phyloP scores from a whole-genome alignment of 2,329 filamentous ascomycete genomes.

The Ceratocystis albifundus region DNA sequence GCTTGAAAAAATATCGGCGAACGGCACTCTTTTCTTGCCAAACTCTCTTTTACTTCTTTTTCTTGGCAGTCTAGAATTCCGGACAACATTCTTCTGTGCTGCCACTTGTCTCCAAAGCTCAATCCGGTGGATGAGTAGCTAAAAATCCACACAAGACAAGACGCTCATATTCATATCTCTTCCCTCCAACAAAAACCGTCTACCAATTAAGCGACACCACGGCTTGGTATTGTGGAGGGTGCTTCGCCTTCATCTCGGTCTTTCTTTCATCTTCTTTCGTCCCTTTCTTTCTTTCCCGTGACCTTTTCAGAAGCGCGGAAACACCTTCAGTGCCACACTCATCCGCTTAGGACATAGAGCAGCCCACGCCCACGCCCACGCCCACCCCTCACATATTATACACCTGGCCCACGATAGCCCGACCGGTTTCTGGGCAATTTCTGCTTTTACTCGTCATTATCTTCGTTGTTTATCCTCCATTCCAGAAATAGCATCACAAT shows the following conservation, averaged over 20 bases:
- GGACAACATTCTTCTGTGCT: neutral
- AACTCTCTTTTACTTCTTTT: neutral
- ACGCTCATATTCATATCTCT: neutral
- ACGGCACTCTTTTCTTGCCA: neutral
- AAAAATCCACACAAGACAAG: neutral
- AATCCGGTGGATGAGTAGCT: neutral
- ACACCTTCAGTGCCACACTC: no score
- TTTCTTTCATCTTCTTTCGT: no score
- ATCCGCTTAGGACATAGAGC: no score
- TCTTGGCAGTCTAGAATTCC: neutral
- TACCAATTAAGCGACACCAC: no score
- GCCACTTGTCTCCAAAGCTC: slow-evolving; percentile 9
- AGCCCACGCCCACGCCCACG: no score
- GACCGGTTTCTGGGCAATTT: neutral
- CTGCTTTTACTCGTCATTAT: neutral
- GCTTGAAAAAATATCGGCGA: neutral
- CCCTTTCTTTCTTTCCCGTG: no score
- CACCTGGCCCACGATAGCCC: no score
- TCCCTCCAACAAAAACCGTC: neutral
- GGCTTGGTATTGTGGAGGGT: no score
- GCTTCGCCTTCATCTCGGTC: no score
- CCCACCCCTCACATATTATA: no score
- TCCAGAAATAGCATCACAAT: neutral
- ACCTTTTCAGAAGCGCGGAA: no score
- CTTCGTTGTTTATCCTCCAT: no score